Evolutionary conservation across 495 filamentous ascomycete genomes (phyloP).

Genomic region (Aspergillus ostianus): DNA sequence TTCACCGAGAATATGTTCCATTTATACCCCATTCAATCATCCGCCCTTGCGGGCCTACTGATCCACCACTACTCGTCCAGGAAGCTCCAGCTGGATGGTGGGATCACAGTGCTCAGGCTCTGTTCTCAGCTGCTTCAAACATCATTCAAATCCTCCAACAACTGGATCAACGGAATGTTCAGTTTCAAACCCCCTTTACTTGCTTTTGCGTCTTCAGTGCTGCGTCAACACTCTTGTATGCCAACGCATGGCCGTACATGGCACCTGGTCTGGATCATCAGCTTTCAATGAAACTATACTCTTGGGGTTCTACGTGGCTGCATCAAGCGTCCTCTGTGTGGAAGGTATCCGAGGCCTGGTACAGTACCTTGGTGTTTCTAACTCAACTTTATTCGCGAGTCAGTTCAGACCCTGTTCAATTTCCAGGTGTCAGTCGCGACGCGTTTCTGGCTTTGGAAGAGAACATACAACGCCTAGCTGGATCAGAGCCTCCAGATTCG

Average conservation of each 20-base stretch:
- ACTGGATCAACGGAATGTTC: not conserved
- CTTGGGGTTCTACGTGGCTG: not conserved
- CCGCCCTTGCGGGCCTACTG: not conserved
- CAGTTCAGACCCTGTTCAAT: not conserved
- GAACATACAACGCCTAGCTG: slow-evolving; percentile 1
- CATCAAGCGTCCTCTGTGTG: not conserved
- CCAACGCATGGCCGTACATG: not conserved
- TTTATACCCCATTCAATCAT: not conserved
- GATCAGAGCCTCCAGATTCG: not conserved
- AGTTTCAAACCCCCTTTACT: slow-evolving; percentile 4
- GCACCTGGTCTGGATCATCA: not conserved
- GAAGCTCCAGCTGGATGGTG: slow-evolving; percentile 4
- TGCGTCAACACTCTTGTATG: not conserved
- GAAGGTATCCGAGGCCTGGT: not conserved
- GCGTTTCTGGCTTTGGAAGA: not conserved
- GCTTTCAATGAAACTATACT: not conserved
- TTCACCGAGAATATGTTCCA: slow-evolving; percentile 4
- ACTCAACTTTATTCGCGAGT: not conserved
- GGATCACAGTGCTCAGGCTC: not conserved
- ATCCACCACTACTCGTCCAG: not conserved
- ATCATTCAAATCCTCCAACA: slow-evolving; percentile 2
- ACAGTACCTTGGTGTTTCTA: not conserved
- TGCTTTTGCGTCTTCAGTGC: slow-evolving; percentile 4
- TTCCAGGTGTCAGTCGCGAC: not conserved
- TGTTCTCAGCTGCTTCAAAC: not conserved